Evolutionary conservation across 768 basidiomycete genomes (phyloP), one percentile per base, ranked within the genome.

Genomic region (Leccinum disarticulatum): DNA sequence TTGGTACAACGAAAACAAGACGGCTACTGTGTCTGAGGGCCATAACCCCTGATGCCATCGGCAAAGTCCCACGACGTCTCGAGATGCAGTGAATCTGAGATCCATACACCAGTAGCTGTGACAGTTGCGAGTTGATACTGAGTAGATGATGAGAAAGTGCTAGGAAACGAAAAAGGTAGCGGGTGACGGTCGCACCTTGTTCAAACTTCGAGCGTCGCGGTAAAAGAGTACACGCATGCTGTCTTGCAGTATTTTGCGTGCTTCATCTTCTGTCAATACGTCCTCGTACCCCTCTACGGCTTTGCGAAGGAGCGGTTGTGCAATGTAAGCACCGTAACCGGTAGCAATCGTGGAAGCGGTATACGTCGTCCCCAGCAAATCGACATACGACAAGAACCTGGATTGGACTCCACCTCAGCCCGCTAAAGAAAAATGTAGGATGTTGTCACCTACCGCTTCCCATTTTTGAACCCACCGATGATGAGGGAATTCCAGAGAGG

Each of bases 81-180:
- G 5, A 92, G 75, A 47, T 81, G 78, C 62, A 85, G 80, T 30
- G 93, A 85, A 61, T 93, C 93, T 1, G 91, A 90, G 59, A 99
- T 91, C 9, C 73, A 75, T 31, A 88, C 82, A 1, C 96, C 95
- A 3, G 83, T 77, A 17, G 78, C 85, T 0, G 90, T 94, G 67
- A 98, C 84, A 1, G 83, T 93, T 5, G 94, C 95, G 58, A 98
- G 83, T 95, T 98, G 96, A 77, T 88, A 98, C 96, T 98, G 71
- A 1, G 58, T 35, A 30, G n/a, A 52, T 28, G 57, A 25, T 52
- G 6, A 53, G 46, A 51, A 41, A 15, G n/a, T 2, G 14, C 6
- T 54, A 22, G 35, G 36, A 55, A 55, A 19, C 25, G n/a, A 22
- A 6, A 58, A 47, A 17, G 61, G 30, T 33, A 51, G 13, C 6